Evolutionary conservation across 768 basidiomycete genomes (phyloP).

Genomic region (Russula vinacea): DNA sequence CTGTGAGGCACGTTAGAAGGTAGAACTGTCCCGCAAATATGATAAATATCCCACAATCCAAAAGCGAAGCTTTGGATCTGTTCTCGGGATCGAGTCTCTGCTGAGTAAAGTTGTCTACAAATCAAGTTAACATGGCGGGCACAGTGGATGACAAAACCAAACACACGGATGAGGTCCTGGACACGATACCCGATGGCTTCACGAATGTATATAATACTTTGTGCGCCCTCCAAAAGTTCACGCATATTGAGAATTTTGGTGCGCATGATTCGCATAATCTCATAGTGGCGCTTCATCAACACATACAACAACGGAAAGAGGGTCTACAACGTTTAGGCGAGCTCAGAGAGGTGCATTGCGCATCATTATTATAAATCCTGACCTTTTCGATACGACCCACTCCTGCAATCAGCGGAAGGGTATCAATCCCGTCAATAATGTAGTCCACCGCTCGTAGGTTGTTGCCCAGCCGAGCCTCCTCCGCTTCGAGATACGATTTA

Average conservation of each 20-base stretch:
- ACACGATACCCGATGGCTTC: background rate
- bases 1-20: slow-evolving; percentile 2
- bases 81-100: slow-evolving; percentile 26
- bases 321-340: slow-evolving; percentile 4
- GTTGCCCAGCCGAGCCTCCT: slow-evolving; percentile 32
- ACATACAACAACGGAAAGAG: slow-evolving; percentile 26
- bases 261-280: slow-evolving; percentile 22
- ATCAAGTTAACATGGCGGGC: background rate
- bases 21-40: too few relatives aligned
- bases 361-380: too few relatives aligned
- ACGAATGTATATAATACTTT: background rate
- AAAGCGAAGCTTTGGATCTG: slow-evolving; percentile 30
- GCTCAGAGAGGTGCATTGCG: too few relatives aligned
- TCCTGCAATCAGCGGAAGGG: slow-evolving; percentile 33
- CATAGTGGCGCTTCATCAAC: slow-evolving; percentile 28
- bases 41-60: slow-evolving; percentile 23
- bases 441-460: slow-evolving; percentile 33
- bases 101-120: slow-evolving; percentile 29
- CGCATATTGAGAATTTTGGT: slow-evolving; percentile 6
- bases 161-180: slow-evolving; percentile 15
- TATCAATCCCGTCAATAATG: slow-evolving; percentile 34
- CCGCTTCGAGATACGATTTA: slow-evolving; percentile 29
- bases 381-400: slow-evolving; percentile 35
- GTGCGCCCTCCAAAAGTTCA: slow-evolving; percentile 1
- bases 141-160: too few relatives aligned